Evolutionary conservation across 2,329 filamentous ascomycete species (phyloP).

Genomic region (Microsporum canis): DNA sequence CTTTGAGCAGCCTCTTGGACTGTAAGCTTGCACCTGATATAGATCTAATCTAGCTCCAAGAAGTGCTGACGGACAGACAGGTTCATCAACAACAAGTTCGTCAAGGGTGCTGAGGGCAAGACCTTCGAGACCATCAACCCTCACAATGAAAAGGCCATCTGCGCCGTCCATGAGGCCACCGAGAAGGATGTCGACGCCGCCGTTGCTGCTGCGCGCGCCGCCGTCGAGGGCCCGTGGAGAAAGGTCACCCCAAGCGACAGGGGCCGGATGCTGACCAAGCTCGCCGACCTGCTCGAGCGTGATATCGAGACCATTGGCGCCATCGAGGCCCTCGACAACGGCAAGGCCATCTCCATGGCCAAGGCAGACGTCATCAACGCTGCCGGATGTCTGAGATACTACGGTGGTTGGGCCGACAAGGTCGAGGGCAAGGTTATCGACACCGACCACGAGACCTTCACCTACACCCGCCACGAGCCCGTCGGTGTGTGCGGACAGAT

Average conservation of each 20-base stretch:
- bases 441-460: conserved; percentile 65
- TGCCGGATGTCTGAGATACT: conserved; percentile 68
- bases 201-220: conserved; percentile 73
- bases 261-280: conserved; percentile 57
- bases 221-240: conserved; percentile 64
- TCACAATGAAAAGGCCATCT: conserved; percentile 70
- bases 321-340: conserved; percentile 63
- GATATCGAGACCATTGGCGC: conserved; percentile 65
- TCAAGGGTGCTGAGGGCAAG: conserved; percentile 72
- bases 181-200: conserved; percentile 69
- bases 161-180: conserved; percentile 68
- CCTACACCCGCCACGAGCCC: conserved; percentile 73
- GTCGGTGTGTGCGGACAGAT: conserved; percentile 76
- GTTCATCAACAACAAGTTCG: conserved; percentile 74
- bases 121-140: conserved; percentile 91
- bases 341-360: conserved; percentile 34
- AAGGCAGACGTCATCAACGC: conserved; percentile 63
- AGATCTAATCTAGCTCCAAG: neutral
- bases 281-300: conserved; percentile 70
- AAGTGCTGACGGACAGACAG: conserved; percentile 5
- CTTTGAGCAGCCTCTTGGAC: conserved; percentile 33
- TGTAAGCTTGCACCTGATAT: conserved; percentile 19
- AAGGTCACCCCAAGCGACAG: conserved; percentile 59
- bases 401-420: conserved; percentile 91
- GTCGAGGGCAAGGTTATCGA: conserved; percentile 80